Base-by-base conservation (phyloP, 768 basidiomycete genomes). In the Lactifluus piperatus region DNA sequence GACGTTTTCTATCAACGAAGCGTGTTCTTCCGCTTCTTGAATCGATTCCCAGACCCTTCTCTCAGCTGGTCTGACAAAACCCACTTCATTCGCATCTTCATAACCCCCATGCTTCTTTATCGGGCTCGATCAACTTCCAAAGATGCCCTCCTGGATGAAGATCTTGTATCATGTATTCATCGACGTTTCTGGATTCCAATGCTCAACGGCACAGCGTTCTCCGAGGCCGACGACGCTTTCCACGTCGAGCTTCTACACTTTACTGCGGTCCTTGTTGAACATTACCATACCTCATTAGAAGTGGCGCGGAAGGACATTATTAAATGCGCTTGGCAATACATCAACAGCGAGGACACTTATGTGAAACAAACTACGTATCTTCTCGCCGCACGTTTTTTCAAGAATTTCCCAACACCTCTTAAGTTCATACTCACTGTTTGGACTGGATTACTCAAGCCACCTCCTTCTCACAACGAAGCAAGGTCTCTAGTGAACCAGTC, bases 281-380 rank as follows among this genome's bases (percentile, higher is more conserved):
- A 87, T 66, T 94, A 91, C 64, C 80, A 85, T 2, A 74, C 81
- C n/a, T 71, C 91, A n/a, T 77, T 97, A 44, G 83, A 82, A 58
- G 87, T 91, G 46, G 82, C 81, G 37, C 83, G 88, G 71, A 97
- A 94, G 70, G 91, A 94, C 60, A 84, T 98, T 64, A 94, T 97
- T 74, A 90, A 88, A 70, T 88, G 88, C 57, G 91, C 92, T 20
- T 97, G 93, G 93, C 81, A 86, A 66, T 90, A 86, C 66, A 89
- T 94, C 64, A 80, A 79, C 52, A 85, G 77, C 55, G 91, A 95
- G 43, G 97, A 98, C 69, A 80, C 86, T 5, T 84, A 94, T 20
- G 91, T 97, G 67, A 94, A 92, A 71, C 91, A 97, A 70, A 90
- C 90, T 9, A 88, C 92, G 0, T 93, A 93, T 69, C 81, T 97